Percentiles rank a stretch among this genome's conserved stretches.
phyloP scores from a whole-genome alignment of 306 rosid species.

The Prunus salicina region DNA sequence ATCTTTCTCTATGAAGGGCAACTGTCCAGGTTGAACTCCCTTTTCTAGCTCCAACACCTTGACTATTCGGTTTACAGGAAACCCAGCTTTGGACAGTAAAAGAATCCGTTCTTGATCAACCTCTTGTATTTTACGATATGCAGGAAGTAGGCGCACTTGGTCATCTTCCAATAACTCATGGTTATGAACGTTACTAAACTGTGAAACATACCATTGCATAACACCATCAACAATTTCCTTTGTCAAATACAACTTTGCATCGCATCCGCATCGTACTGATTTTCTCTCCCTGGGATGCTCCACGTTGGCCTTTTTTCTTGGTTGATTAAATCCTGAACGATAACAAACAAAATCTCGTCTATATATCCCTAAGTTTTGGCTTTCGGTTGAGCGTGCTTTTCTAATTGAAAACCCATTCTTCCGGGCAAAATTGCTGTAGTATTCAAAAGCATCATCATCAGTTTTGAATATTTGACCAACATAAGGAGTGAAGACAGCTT shows the following conservation, averaged over 20 bases:
- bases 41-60: conserved; percentile 61
- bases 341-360: conserved; percentile 70
- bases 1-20: conserved; percentile 72
- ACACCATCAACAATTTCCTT: conserved; percentile 58
- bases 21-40: conserved; percentile 62
- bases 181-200: conserved; percentile 66
- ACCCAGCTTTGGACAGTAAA: conserved; percentile 65
- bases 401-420: conserved; percentile 67
- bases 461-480: conserved; percentile 68
- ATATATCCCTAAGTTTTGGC: conserved; percentile 62
- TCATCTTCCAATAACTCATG: conserved; percentile 73
- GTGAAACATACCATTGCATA: conserved; percentile 63
- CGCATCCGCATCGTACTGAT: conserved; percentile 73
- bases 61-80: conserved; percentile 62
- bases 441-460: conserved; percentile 62
- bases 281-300: conserved; percentile 72
- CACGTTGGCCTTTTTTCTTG: conserved; percentile 63
- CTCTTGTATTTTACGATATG: conserved; percentile 62
- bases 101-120: conserved; percentile 62
- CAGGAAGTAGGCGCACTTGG: conserved; percentile 70
- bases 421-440: conserved; percentile 61
- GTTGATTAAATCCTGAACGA: conserved; percentile 69
- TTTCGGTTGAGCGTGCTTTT: conserved; percentile 69
- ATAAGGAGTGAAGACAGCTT: conserved; percentile 61
- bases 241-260: conserved; percentile 64